Base-by-base conservation (phyloP, 352 stramenopile species). In the Pythium scleroteichum region DNA sequence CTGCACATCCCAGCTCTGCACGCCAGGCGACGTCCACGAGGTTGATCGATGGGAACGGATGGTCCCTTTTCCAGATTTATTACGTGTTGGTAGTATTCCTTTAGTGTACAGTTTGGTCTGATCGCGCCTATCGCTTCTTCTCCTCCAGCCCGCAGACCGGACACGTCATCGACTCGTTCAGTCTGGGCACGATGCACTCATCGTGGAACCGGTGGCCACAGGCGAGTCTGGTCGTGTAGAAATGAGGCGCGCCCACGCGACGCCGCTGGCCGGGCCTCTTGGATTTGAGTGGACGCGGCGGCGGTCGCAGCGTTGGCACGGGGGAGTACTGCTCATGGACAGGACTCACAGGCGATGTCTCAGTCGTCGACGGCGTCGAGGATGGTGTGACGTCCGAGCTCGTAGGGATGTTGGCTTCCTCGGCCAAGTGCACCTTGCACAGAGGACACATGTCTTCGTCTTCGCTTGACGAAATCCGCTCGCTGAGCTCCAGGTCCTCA, bases 181-280 rank as follows among this genome's bases (percentile, higher is more conserved):
- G 74, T 44, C 72, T 74, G 4, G 73, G 73, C 20, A 88, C 75
- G 63, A 88, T 87, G 64, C 81, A 88, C 59, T 91, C 78, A 55
- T 90, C 80, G 62, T 87, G 78, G 65, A 88, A 88, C 35, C 81
- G 75, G 50, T 88, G 78, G 29, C 82, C 75, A 33, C 81, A 90
- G 20, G 60, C 67, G 23, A 90, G 68, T 23, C 32, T 8, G 12
- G 45, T 52, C 23, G 45, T 56, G 71, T 85, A 68, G 81, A 86
- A 40, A 35, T 29, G 83, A 55, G 54, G 82, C 81, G 42, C 50
- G 32, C 33, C 33, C 27, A 22, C 32, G 35, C 20, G 33, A 13
- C 62, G 12, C 46, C 40, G 12, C 33, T 41, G 41, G 33, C 54
- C 53, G 67, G 38, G 53, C 39, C 23, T 40, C 24, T 53, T 33